Evolutionary conservation across 2,329 filamentous ascomycete species (phyloP).

Genomic region (Claviceps arundinis): DNA sequence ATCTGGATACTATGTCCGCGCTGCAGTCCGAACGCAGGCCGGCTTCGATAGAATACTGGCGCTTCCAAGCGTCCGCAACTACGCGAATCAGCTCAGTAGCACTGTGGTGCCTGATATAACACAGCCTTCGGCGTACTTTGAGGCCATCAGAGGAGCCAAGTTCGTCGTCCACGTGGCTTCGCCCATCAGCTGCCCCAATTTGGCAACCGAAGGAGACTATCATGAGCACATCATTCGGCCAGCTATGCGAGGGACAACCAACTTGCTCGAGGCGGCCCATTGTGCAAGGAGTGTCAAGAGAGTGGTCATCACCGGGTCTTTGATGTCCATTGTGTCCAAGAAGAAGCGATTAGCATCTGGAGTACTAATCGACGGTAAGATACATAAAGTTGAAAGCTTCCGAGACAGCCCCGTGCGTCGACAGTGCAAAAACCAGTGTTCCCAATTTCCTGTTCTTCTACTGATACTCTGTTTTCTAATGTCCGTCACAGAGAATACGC

Average conservation of each 20-base stretch:
- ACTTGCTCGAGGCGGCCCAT: neutral
- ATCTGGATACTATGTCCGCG: constrained; percentile 16
- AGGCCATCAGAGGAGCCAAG: constrained; percentile 25
- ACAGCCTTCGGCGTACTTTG: constrained; percentile 23
- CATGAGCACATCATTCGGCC: neutral
- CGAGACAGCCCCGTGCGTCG: neutral
- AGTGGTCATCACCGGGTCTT: neutral
- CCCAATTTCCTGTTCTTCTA: too few relatives aligned
- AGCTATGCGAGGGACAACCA: neutral
- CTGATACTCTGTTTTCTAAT: too few relatives aligned
- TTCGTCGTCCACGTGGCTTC: constrained; percentile 19
- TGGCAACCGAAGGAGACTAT: too few relatives aligned
- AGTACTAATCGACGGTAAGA: neutral
- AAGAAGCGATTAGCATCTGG: neutral
- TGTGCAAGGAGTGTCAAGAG: neutral
- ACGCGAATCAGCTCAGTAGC: constrained; percentile 11
- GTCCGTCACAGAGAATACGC: neutral
- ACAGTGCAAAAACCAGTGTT: neutral
- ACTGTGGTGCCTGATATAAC: constrained; percentile 24
- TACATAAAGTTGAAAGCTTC: neutral
- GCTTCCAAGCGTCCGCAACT: constrained; percentile 3
- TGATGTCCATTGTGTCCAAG: neutral
- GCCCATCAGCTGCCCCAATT: neutral
- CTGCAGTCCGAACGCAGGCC: constrained; percentile 15
- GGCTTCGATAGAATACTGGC: constrained; percentile 4